Percentiles rank a stretch among this genome's conserved stretches.
These are phyloP conservation scores for Skeletonema tropicum DNA, from an alignment of 108 stramenopile genomes.

Conservation along the genomic window DNA sequence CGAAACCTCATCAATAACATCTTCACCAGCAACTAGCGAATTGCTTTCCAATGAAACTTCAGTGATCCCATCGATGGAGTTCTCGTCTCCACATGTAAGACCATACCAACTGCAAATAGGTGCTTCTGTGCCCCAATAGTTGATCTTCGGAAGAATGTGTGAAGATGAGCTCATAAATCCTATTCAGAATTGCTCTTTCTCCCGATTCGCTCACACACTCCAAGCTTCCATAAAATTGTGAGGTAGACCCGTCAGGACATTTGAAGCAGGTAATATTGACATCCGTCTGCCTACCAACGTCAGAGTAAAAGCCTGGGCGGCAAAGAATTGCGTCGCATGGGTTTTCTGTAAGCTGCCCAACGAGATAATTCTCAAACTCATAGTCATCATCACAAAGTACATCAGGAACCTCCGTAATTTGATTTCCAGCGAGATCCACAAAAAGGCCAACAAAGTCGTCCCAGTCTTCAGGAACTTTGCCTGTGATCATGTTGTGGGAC, in stretches of 20 bases:
- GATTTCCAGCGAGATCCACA: conserved; percentile 62
- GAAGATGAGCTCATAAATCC: conserved; percentile 52
- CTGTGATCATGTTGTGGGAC: conserved; percentile 52
- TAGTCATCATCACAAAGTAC: conserved; percentile 63
- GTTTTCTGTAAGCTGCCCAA: conserved; percentile 60
- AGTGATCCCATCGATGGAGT: conserved; percentile 44
- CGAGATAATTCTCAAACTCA: conserved; percentile 68
- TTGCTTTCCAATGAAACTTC: conserved; percentile 52
- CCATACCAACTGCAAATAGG: conserved; percentile 76
- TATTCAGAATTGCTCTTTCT: conserved; percentile 56
- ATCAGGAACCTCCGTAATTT: conserved; percentile 63
- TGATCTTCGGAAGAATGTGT: conserved; percentile 26
- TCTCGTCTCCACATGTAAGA: conserved; percentile 49
- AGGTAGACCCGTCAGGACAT: conserved; percentile 45
- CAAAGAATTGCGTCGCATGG: conserved; percentile 88
- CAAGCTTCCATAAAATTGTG: conserved; percentile 61
- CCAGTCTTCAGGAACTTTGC: conserved; percentile 34
- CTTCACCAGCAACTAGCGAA: conserved; percentile 27
- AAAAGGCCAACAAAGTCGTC: conserved; percentile 47
- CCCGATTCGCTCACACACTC: conserved; percentile 48
- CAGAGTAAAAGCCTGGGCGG: conserved; percentile 63
- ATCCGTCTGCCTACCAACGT: conserved; percentile 61
- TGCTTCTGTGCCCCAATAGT: conserved; percentile 43
- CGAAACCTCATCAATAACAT: conserved; percentile 32
- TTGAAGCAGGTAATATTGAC: conserved; percentile 40